Evolutionary conservation across 202 grass and related monocot genomes (phyloP).

Genomic region (Elaeis oleifera): DNA sequence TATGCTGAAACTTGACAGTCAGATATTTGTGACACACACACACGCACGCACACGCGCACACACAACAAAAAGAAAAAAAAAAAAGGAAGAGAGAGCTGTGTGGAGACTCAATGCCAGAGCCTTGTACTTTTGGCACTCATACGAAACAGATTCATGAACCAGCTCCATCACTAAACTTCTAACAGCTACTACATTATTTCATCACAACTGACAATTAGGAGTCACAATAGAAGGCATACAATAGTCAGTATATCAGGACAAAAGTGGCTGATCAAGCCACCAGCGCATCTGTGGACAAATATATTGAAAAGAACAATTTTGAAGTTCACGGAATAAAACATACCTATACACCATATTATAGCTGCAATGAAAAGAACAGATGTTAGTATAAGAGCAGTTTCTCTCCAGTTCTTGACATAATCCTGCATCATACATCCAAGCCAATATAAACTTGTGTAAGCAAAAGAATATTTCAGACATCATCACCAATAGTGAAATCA

Average conservation of each 20-base stretch:
- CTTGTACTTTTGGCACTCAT: too few relatives aligned
- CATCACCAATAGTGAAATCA: neutral
- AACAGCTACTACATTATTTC: too few relatives aligned
- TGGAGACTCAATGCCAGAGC: too few relatives aligned
- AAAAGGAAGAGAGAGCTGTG: too few relatives aligned
- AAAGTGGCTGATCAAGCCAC: neutral
- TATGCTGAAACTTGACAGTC: too few relatives aligned
- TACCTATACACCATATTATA: conserved; percentile 77
- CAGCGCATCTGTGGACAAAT: neutral
- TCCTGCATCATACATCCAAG: conserved; percentile 54
- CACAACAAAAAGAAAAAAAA: too few relatives aligned
- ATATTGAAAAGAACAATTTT: neutral
- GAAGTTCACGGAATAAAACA: neutral
- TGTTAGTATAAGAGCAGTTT: conserved; percentile 68
- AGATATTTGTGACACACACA: too few relatives aligned
- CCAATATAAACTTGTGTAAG: conserved; percentile 16
- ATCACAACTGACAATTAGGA: too few relatives aligned
- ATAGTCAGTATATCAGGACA: neutral
- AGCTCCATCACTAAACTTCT: too few relatives aligned
- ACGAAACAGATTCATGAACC: too few relatives aligned
- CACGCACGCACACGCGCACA: too few relatives aligned
- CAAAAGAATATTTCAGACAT: neutral
- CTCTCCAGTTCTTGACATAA: conserved; percentile 79
- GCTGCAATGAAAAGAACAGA: conserved; percentile 73
- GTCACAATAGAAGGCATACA: too few relatives aligned